Conservation (phyloP, 805 yeast genomes). For the Diddensiella transvaalensis region DNA sequence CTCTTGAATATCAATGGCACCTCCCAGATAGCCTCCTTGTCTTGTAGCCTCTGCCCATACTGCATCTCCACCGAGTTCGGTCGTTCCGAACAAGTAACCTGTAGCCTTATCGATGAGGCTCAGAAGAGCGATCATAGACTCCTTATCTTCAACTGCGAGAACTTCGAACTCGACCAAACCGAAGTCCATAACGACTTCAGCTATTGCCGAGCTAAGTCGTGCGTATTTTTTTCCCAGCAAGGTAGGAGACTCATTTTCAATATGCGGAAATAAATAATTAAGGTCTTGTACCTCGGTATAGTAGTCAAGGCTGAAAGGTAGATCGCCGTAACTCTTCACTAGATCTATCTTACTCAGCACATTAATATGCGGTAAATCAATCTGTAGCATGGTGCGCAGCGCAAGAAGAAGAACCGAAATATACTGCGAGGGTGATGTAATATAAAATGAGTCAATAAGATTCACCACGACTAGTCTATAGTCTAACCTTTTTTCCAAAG, state of each 20-base stretch:
- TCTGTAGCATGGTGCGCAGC: slow-evolving; percentile 85
- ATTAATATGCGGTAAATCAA: slow-evolving; percentile 89
- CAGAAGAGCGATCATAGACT: slow-evolving; percentile 80
- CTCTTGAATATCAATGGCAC: slow-evolving; percentile 77
- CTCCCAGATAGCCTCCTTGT: slow-evolving; percentile 51
- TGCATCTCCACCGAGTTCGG: slow-evolving; percentile 95
- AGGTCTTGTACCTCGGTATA: slow-evolving; percentile 93
- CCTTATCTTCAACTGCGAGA: slow-evolving; percentile 84
- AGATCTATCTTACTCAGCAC: slow-evolving; percentile 90
- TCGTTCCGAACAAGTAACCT: slow-evolving; percentile 89
- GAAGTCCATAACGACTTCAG: slow-evolving; percentile 82
- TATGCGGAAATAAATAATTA: slow-evolving; percentile 57
- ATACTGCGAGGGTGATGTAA: slow-evolving; percentile 86
- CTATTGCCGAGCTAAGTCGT: slow-evolving; percentile 68
- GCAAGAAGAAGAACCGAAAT: slow-evolving; percentile 76
- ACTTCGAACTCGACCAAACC: slow-evolving; percentile 87
- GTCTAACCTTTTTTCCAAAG: slow-evolving; percentile 58
- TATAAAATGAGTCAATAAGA: slow-evolving; percentile 73
- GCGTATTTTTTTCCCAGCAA: slow-evolving; percentile 59
- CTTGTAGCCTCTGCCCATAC: slow-evolving; percentile 96
- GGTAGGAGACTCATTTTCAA: slow-evolving; percentile 70
- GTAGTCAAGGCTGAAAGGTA: slow-evolving; percentile 75
- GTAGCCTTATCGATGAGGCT: slow-evolving; percentile 82
- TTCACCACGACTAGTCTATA: slow-evolving; percentile 72
- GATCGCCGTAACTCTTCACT: slow-evolving; percentile 67